Base-by-base conservation (phyloP, 805 yeast species). In the Wickerhamiella galacta region DNA sequence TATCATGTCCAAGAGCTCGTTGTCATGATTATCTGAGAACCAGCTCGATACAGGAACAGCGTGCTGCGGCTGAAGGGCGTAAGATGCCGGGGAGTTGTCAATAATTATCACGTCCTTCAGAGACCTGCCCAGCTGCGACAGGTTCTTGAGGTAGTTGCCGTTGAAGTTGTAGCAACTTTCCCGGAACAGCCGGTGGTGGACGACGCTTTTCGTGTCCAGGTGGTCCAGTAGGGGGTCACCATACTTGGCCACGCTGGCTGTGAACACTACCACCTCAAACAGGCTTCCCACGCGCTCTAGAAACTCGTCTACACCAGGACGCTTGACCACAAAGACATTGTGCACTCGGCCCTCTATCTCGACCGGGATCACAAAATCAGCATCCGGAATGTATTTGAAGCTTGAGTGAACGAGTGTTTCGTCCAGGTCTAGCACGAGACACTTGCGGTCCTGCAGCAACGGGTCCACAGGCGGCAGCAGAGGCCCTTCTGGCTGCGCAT, bases 51-150 rank as follows among this genome's bases (percentile, higher is more conserved):
- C 80, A 16, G 99, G 99, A 19, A 90, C 77, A 6, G 96, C 93
- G 59, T 90, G 95, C 54, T 82, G 93, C 15, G 98, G 99, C 52
- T 90, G 96, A 64, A 90, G 80, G 36, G 87, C 75, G 56, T 90
- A 90, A n/a, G 95, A 81, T 3, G 96, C 94, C 1, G 99, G 96
- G 2, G 96, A 85, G 56, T 90, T 90, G 60, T 90, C 99, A 42
- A 90, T 72, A 43, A 90, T 90, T 36, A 90, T 83, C 28, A 78
- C 62, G 43, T 83, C 93, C 36, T 68, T 59, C 40, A 90, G 61
- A 2, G 95, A 95, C 47, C 99, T 66, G 9, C 99, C 99, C 45
- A 90, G 72, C 54, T 82, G 95, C 4, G 93, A 75, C 44, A 90
- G 63, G 52, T 90, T 87, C 59, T 90, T 90, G 52, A 90, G 82